Percentiles rank a stretch among this genome's conserved stretches.
Evolutionary conservation across 164 flowering plant species (phyloP).

Genomic region (Piper betle): DNA sequence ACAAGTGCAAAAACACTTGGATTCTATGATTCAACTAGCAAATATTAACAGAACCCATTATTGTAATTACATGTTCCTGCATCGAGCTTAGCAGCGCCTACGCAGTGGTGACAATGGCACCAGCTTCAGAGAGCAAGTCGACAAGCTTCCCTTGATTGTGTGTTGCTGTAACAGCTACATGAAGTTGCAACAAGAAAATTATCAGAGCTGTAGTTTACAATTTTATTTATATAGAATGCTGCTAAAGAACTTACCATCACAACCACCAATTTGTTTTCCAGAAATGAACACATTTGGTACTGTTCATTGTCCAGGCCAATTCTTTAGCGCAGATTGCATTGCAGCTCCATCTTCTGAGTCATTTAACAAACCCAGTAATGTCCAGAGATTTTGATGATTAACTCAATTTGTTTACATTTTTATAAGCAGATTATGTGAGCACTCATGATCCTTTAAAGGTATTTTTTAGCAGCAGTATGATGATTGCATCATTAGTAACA

Average conservation of each 20-base stretch:
- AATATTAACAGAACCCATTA: too few relatives aligned
- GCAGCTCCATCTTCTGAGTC: background rate
- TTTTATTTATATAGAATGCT: background rate
- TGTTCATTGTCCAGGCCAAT: background rate
- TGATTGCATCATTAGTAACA: too few relatives aligned
- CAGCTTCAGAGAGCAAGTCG: conserved; percentile 64
- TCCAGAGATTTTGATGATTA: background rate
- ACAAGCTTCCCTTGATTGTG: conserved; percentile 65
- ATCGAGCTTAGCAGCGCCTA: background rate
- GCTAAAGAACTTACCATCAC: background rate
- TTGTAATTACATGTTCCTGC: background rate
- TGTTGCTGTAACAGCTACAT: conserved; percentile 35
- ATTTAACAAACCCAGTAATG: too few relatives aligned
- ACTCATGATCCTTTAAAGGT: too few relatives aligned
- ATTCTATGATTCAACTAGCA: background rate
- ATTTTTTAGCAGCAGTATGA: too few relatives aligned
- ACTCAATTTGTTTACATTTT: background rate
- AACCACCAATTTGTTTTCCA: background rate
- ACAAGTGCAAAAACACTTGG: too few relatives aligned
- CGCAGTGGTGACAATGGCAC: conserved; percentile 17
- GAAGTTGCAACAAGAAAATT: background rate
- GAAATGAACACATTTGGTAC: background rate
- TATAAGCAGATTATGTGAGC: too few relatives aligned
- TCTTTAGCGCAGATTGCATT: background rate
- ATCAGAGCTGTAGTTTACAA: too few relatives aligned